These are phyloP conservation scores for Pisolithus marmoratus DNA, from an alignment of 768 basidiomycete genomes.

Conservation along the genomic window DNA sequence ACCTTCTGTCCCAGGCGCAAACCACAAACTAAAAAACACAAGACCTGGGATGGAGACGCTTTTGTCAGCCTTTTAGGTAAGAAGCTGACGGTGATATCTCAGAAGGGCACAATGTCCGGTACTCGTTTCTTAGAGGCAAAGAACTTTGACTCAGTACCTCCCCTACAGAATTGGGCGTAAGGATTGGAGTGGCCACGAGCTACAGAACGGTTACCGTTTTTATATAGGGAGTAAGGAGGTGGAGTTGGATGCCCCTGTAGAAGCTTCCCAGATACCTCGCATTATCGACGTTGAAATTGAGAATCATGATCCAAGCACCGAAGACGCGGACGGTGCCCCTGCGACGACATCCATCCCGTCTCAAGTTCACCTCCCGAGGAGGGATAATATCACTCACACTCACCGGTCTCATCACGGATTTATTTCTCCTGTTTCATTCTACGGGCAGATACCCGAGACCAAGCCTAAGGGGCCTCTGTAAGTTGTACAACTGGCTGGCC, in stretches of 20 bases:
- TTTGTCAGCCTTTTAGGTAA: slow-evolving; percentile 48
- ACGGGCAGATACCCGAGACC: slow-evolving; percentile 36
- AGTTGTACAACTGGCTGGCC: slow-evolving; percentile 13
- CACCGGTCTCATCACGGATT: slow-evolving; percentile 25
- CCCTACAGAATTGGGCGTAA: slow-evolving; percentile 53
- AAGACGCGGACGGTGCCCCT: slow-evolving; percentile 6
- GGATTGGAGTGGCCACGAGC: slow-evolving; percentile 51
- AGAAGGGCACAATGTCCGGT: slow-evolving; percentile 62
- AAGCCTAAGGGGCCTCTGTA: slow-evolving; percentile 40
- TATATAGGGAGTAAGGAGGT: slow-evolving; percentile 58
- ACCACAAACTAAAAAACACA: slow-evolving; percentile 66
- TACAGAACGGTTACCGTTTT: slow-evolving; percentile 35
- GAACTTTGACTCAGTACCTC: slow-evolving; percentile 5
- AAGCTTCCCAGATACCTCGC: slow-evolving; percentile 46
- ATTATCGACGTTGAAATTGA: slow-evolving; percentile 30
- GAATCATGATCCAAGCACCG: slow-evolving; percentile 16
- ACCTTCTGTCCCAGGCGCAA: slow-evolving; percentile 51
- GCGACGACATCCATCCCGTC: not conserved
- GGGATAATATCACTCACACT: slow-evolving; percentile 17
- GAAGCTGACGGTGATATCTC: slow-evolving; percentile 57
- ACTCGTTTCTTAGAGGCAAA: not conserved
- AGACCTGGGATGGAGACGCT: slow-evolving; percentile 82
- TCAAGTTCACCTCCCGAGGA: slow-evolving; percentile 7
- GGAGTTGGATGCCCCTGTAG: slow-evolving; percentile 49
- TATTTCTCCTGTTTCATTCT: slow-evolving; percentile 58